Conservation (phyloP, 345 rosid species). For the Corchorus capsularis region DNA sequence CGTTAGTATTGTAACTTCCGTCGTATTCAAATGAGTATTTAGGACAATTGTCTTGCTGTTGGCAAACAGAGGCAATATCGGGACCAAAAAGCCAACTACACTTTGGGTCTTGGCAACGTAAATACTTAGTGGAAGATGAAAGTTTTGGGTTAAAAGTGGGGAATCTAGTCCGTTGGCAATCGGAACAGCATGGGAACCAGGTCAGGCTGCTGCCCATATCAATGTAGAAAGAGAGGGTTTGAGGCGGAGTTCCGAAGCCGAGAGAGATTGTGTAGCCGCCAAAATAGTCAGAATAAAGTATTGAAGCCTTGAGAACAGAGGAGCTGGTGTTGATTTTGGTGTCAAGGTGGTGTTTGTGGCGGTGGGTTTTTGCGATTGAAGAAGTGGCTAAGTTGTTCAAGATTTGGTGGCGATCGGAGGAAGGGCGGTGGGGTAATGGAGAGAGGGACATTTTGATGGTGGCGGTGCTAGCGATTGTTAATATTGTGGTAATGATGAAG, state of each 20-base stretch:
- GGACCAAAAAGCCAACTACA: conserved; percentile 59
- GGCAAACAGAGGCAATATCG: conserved; percentile 39
- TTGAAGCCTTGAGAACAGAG: conserved; percentile 38
- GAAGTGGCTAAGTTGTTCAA: conserved; percentile 52
- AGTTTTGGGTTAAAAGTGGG: conserved; percentile 49
- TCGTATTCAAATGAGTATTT: conserved; percentile 52
- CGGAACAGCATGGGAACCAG: conserved; percentile 85
- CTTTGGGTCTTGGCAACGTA: conserved; percentile 68
- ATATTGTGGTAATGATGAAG: not conserved
- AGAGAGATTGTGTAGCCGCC: conserved; percentile 82
- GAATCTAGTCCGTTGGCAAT: conserved; percentile 39
- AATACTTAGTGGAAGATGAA: conserved; percentile 53
- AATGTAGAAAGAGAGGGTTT: conserved; percentile 49
- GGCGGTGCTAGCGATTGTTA: conserved; percentile 23
- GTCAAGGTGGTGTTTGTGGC: conserved; percentile 42
- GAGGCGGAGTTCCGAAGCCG: conserved; percentile 82
- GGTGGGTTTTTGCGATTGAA: conserved; percentile 60
- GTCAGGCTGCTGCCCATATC: conserved; percentile 85
- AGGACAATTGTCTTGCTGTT: conserved; percentile 29
- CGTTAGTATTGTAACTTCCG: conserved; percentile 58
- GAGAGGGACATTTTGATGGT: conserved; percentile 48
- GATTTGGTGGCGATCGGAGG: conserved; percentile 35
- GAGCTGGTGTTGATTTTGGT: conserved; percentile 11
- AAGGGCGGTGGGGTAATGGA: conserved; percentile 32
- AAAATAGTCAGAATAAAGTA: conserved; percentile 55